Conservation (phyloP, 2,329 filamentous ascomycete species). For the Cercospora janseana region DNA sequence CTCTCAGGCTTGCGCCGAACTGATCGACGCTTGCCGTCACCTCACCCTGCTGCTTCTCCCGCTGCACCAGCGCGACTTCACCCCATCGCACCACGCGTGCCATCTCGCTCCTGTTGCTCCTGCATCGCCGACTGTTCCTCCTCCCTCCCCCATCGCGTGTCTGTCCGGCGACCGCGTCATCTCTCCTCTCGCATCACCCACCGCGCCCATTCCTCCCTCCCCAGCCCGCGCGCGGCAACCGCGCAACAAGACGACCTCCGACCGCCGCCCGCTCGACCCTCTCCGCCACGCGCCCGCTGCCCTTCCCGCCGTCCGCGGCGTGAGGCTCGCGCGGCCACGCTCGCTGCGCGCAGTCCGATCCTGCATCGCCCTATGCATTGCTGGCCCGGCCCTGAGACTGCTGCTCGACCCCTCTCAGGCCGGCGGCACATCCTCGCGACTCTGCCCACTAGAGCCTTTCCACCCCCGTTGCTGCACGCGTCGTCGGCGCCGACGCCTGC, state of each 20-base stretch:
- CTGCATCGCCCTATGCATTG: constrained; percentile 33
- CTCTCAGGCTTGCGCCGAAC: constrained; percentile 7
- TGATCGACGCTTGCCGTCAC: constrained; percentile 16
- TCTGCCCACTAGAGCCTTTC: constrained; percentile 11
- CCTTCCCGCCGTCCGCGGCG: too few species aligned
- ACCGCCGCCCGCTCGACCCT: too few species aligned
- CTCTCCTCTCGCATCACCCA: too few species aligned
- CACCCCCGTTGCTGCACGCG: constrained; percentile 38
- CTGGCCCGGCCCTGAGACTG: constrained; percentile 24
- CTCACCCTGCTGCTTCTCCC: constrained; percentile 11
- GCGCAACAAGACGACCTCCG: too few species aligned
- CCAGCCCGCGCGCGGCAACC: too few species aligned
- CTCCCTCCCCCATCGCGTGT: too few species aligned
- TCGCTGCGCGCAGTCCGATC: background rate
- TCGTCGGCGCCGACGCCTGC: constrained; percentile 7
- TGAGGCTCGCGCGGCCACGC: background rate
- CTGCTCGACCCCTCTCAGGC: constrained; percentile 33
- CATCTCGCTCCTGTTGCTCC: background rate
- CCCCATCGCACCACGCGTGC: background rate
- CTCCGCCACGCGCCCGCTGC: too few species aligned
- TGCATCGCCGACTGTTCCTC: background rate
- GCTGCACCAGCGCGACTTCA: constrained; percentile 5
- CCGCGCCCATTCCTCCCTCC: too few species aligned
- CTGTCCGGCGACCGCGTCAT: too few species aligned
- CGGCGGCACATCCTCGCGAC: constrained; percentile 27